phyloP scores from a whole-genome alignment of 2,329 filamentous ascomycete genomes.

The Penicillium verrucosum region DNA sequence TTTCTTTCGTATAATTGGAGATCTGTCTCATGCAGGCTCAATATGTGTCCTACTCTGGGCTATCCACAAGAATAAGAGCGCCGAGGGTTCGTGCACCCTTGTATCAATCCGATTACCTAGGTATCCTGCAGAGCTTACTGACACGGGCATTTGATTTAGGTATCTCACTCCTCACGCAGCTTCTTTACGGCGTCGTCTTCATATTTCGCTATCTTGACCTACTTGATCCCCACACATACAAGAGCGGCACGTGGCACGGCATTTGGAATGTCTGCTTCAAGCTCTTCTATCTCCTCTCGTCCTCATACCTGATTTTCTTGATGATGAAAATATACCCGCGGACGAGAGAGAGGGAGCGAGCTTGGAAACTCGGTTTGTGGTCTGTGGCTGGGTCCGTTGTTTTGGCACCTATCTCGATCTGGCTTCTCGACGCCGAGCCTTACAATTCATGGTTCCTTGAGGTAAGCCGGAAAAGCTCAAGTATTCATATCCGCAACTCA shows the following conservation, averaged over 20 bases:
- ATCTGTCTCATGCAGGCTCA: slow-evolving; percentile 78
- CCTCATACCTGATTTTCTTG: slow-evolving; percentile 78
- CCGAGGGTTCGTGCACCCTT: slow-evolving; percentile 60
- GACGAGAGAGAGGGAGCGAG: slow-evolving; percentile 83
- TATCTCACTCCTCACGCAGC: slow-evolving; percentile 84
- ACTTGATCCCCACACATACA: slow-evolving; percentile 48
- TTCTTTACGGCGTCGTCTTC: slow-evolving; percentile 83
- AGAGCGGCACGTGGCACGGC: slow-evolving; percentile 1
- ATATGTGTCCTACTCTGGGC: slow-evolving; percentile 89
- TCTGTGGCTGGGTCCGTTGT: slow-evolving; percentile 64
- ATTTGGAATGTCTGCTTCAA: slow-evolving; percentile 64
- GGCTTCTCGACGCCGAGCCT: slow-evolving; percentile 62
- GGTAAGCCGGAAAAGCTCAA: slow-evolving; percentile 28
- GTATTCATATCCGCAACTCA: background rate
- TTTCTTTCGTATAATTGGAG: slow-evolving; percentile 72
- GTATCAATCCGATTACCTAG: slow-evolving; percentile 1
- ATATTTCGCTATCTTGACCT: slow-evolving; percentile 82
- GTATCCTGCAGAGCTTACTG: slow-evolving; percentile 3
- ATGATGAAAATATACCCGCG: slow-evolving; percentile 86
- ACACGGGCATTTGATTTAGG: slow-evolving; percentile 48
- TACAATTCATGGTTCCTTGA: slow-evolving; percentile 37
- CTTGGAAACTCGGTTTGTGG: slow-evolving; percentile 83
- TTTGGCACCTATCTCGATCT: slow-evolving; percentile 68
- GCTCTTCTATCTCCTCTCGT: slow-evolving; percentile 80
- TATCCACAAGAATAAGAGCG: slow-evolving; percentile 82